These are phyloP conservation scores for Quillaja saponaria DNA, from an alignment of 306 rosid species.

Conservation along the genomic window DNA sequence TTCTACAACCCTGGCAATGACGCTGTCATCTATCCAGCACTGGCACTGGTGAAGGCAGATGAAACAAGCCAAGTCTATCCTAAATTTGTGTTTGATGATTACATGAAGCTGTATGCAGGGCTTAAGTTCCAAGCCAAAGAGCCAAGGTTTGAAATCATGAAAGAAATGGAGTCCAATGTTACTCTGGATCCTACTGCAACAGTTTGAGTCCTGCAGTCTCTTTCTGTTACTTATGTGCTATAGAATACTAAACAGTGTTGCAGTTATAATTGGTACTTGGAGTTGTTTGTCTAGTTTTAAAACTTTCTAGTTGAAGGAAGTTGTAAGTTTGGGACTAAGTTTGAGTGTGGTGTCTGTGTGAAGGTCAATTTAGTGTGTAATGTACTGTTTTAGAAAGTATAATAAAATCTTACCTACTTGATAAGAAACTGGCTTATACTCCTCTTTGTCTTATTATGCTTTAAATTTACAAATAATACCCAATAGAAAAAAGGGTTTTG, in stretches of 20 bases:
- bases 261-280: constrained; percentile 5
- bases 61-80: constrained; percentile 64
- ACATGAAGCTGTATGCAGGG: constrained; percentile 89
- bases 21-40: constrained; percentile 83
- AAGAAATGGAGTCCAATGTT: constrained; percentile 51
- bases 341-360: constrained; percentile 32
- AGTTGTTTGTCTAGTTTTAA: constrained; percentile 21
- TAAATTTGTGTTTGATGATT: constrained; percentile 87
- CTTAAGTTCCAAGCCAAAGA: constrained; percentile 92
- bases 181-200: constrained; percentile 55
- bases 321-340: constrained; percentile 15
- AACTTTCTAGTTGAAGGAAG: constrained; percentile 24
- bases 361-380: constrained; percentile 33
- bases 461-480: constrained; percentile 18
- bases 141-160: constrained; percentile 95
- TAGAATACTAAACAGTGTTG: constrained; percentile 3
- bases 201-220: constrained; percentile 37
- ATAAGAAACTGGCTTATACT: constrained; percentile 32
- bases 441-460: constrained; percentile 31
- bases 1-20: constrained; percentile 92
- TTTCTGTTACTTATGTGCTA: constrained; percentile 23
- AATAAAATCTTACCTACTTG: constrained; percentile 25
- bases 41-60: constrained; percentile 57
- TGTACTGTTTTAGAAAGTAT: constrained; percentile 32
- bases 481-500: constrained; percentile 5